Conservation (phyloP, 805 yeast species). For the Spathaspora hagerdaliae region DNA sequence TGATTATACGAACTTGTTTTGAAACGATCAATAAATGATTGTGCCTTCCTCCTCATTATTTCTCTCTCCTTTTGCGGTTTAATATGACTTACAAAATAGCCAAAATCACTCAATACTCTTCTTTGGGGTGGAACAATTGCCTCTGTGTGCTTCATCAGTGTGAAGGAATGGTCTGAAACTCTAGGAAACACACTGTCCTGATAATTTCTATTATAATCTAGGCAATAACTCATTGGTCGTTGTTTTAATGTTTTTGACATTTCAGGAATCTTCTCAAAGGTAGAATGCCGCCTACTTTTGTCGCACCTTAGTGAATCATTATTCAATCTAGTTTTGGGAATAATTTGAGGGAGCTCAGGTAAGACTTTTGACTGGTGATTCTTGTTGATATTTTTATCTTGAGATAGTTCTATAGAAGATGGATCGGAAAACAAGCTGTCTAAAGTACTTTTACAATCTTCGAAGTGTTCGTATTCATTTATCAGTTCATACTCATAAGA, state of each 20-base stretch:
- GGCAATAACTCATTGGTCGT: conserved; percentile 23
- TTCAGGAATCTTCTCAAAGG: no score
- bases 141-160: no score
- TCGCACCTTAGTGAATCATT: no score
- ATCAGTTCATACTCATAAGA: no score
- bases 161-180: neutral
- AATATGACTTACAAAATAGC: neutral
- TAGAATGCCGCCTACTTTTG: no score
- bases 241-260: conserved; percentile 14
- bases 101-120: neutral
- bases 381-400: neutral
- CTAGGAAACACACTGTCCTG: conserved; percentile 5
- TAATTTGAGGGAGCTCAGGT: neutral
- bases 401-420: neutral
- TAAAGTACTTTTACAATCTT: conserved; percentile 5
- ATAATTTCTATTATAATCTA: conserved; percentile 23
- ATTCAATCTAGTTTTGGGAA: conserved; percentile 8
- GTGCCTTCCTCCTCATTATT: neutral
- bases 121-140: neutral
- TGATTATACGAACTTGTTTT: neutral
- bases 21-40: neutral
- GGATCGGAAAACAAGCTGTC: conserved; percentile 11
- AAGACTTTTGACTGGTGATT: neutral
- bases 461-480: neutral
- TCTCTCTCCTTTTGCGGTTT: neutral